A percentile compares a stretch with the other conserved stretches of the same genome.
phyloP scores from a whole-genome alignment of 331 rosid genomes.

The Telfairia occidentalis region DNA sequence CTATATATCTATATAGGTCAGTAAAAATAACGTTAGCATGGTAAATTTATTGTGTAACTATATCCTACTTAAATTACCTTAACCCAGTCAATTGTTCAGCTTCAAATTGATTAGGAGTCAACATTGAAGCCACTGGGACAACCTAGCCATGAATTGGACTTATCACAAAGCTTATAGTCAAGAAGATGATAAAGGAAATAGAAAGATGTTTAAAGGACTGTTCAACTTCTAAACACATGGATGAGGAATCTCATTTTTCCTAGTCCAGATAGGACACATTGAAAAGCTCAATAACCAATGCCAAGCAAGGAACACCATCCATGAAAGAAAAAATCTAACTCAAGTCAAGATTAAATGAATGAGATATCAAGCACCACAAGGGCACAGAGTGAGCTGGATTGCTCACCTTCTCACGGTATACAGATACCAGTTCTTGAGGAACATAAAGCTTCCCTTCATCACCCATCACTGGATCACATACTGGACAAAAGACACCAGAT shows the following conservation, averaged over 20 bases:
- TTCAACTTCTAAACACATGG: background rate
- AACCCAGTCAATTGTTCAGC: slow-evolving; percentile 73
- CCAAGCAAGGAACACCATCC: background rate
- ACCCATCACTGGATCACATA: slow-evolving; percentile 99
- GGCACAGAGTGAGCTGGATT: background rate
- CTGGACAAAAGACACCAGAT: slow-evolving; percentile 32
- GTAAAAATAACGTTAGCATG: background rate
- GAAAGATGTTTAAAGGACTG: background rate
- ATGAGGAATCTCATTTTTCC: background rate
- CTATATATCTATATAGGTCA: background rate
- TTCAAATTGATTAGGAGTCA: slow-evolving; percentile 96
- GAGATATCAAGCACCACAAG: background rate
- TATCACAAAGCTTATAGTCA: slow-evolving; percentile 2
- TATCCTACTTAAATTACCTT: slow-evolving; percentile 36
- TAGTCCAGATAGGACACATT: background rate
- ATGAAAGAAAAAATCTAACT: background rate
- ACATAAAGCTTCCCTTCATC: slow-evolving; percentile 95
- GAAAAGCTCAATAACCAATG: background rate
- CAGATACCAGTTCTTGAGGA: slow-evolving; percentile 66
- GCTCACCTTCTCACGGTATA: slow-evolving; percentile 83
- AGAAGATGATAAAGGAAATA: background rate
- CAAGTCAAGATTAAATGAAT: background rate
- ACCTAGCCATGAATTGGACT: slow-evolving; percentile 35
- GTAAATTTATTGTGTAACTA: background rate
- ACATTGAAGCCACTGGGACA: slow-evolving; percentile 90